Percentiles rank a stretch among this genome's conserved stretches.
Evolutionary conservation across 257 asterid species (phyloP).

Genomic region (Plantago elongata): DNA sequence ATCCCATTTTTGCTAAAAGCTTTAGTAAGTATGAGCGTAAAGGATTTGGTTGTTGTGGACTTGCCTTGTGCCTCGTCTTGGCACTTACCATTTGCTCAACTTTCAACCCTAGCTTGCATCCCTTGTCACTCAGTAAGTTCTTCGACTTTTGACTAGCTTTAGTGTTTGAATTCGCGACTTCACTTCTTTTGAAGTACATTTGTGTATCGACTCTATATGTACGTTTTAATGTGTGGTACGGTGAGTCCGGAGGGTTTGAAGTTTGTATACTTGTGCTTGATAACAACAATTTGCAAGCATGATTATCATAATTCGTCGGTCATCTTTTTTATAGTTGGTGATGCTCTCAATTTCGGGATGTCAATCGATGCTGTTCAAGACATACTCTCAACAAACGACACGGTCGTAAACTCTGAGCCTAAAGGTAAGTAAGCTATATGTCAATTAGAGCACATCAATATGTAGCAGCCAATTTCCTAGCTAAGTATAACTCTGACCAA

Average conservation of each 20-base stretch:
- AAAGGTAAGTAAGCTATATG: slow-evolving; percentile 4
- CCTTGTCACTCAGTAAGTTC: slow-evolving; percentile 38
- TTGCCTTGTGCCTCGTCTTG: slow-evolving; percentile 29
- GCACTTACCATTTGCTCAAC: slow-evolving; percentile 34
- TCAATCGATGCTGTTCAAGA: slow-evolving; percentile 33
- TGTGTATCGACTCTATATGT: too few species aligned
- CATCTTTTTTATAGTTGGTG: slow-evolving; percentile 30
- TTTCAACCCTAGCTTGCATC: slow-evolving; percentile 38
- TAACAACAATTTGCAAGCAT: neutral
- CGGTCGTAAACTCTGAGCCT: slow-evolving; percentile 2
- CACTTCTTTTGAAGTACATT: too few species aligned
- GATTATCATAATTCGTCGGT: neutral
- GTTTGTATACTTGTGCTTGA: too few species aligned
- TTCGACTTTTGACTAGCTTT: neutral
- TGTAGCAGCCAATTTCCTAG: too few species aligned
- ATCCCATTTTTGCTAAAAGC: slow-evolving; percentile 62
- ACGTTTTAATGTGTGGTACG: too few species aligned
- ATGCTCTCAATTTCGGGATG: slow-evolving; percentile 33
- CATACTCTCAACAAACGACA: slow-evolving; percentile 18
- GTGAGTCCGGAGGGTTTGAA: too few species aligned
- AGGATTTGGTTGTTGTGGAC: slow-evolving; percentile 41
- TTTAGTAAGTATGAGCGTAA: slow-evolving; percentile 49
- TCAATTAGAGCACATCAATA: neutral
- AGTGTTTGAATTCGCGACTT: too few species aligned
- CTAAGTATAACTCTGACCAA: neutral